A percentile compares a stretch with the other conserved stretches of the same genome.
phyloP scores from a whole-genome alignment of 805 yeast species.

The Candida broadrunensis region DNA sequence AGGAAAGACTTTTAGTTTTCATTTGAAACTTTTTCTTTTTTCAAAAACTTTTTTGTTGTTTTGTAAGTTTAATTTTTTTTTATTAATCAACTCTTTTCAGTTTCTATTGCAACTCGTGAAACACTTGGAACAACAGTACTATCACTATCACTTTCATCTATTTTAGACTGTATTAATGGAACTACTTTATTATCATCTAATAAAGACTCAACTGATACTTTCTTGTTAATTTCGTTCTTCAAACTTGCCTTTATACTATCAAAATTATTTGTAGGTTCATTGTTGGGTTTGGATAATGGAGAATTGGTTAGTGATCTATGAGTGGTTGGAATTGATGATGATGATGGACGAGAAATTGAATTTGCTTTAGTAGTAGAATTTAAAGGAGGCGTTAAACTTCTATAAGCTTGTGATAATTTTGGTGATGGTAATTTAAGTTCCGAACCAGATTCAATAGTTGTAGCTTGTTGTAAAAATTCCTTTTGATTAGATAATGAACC shows the following conservation, averaged over 20 bases:
- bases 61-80: no score
- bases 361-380: conserved; percentile 1
- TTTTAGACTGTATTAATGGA: no score
- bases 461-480: neutral
- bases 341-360: no score
- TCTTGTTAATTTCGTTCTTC: conserved; percentile 6
- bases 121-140: no score
- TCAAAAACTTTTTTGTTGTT: no score
- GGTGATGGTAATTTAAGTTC: no score
- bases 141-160: no score
- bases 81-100: no score
- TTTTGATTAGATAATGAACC: neutral
- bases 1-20: no score
- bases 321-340: neutral
- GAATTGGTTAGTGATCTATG: conserved; percentile 14
- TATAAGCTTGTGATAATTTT: neutral
- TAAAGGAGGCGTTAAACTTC: conserved; percentile 10
- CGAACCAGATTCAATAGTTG: conserved; percentile 5
- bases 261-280: no score
- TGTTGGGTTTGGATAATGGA: conserved; percentile 10
- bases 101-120: no score
- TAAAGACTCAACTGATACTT: conserved; percentile 22
- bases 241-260: conserved; percentile 5
- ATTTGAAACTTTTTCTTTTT: no score
- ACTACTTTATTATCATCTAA: conserved; percentile 15